These are phyloP conservation scores for Simplicillium aogashimaense DNA, from an alignment of 2,329 filamentous ascomycete genomes.

Conservation along the genomic window DNA sequence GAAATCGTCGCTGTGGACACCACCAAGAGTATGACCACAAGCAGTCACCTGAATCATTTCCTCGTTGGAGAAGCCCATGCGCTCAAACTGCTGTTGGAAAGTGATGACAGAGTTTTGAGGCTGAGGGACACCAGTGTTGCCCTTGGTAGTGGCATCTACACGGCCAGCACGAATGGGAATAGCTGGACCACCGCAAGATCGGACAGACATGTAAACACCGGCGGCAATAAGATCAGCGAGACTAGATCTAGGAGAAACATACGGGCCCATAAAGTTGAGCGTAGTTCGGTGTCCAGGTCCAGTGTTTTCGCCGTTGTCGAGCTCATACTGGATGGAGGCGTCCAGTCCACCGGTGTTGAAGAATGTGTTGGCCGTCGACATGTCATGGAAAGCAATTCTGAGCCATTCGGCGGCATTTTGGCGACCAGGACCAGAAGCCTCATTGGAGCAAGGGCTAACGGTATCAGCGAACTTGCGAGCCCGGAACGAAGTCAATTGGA, in stretches of 20 bases:
- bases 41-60: constrained; percentile 53
- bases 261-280: constrained; percentile 42
- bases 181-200: constrained; percentile 47
- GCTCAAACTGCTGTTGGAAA: constrained; percentile 43
- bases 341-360: constrained; percentile 44
- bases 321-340: constrained; percentile 50
- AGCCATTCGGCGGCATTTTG: constrained; percentile 53
- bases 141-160: constrained; percentile 39
- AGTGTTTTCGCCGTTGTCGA: constrained; percentile 43
- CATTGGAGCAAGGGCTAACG: constrained; percentile 46
- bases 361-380: constrained; percentile 42
- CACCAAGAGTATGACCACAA: constrained; percentile 52
- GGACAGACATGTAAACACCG: constrained; percentile 46
- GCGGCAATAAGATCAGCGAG: constrained; percentile 49
- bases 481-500: constrained; percentile 43
- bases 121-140: constrained; percentile 41
- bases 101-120: constrained; percentile 42
- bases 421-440: constrained; percentile 42
- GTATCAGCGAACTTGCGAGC: constrained; percentile 44
- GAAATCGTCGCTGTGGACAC: constrained; percentile 45
- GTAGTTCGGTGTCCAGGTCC: constrained; percentile 45
- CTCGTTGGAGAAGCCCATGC: constrained; percentile 44
- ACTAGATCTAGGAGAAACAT: constrained; percentile 37
- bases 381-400: constrained; percentile 51
- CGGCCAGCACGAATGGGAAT: constrained; percentile 44